Percentiles rank a stretch among this genome's conserved stretches.
Evolutionary conservation across 2,329 filamentous ascomycete genomes (phyloP).

Genomic region (Aspergillus luchuensis): DNA sequence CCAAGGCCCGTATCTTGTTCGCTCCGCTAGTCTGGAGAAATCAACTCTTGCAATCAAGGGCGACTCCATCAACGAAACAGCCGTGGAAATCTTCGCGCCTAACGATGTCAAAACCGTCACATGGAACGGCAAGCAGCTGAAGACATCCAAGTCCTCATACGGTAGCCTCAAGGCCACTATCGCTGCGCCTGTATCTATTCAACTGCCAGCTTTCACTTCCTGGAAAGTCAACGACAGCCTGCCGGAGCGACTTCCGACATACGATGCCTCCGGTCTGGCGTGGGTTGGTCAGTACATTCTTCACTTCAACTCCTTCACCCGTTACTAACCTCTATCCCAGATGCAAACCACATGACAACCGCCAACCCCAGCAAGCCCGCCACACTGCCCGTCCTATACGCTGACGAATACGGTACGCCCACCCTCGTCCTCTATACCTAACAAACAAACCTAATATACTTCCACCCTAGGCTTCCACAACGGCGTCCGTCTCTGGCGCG

Average conservation of each 20-base stretch:
- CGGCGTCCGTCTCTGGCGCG: slow-evolving; percentile 50
- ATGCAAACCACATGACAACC: slow-evolving; percentile 46
- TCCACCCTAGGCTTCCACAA: slow-evolving; percentile 41
- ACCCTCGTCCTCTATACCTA: background rate
- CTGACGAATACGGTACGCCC: slow-evolving; percentile 46
- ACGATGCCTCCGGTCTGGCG: slow-evolving; percentile 46
- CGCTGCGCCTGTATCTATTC: slow-evolving; percentile 28
- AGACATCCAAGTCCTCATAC: slow-evolving; percentile 38
- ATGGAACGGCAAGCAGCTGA: slow-evolving; percentile 53
- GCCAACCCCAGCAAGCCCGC: slow-evolving; percentile 45
- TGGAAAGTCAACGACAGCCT: slow-evolving; percentile 50
- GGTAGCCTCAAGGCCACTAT: slow-evolving; percentile 44
- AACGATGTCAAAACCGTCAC: slow-evolving; percentile 48
- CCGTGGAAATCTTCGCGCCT: slow-evolving; percentile 53
- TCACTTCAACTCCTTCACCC: no score
- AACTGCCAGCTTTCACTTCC: slow-evolving; percentile 34
- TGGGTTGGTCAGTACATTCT: slow-evolving; percentile 34
- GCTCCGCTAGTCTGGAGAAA: slow-evolving; percentile 44
- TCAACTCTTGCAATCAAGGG: slow-evolving; percentile 48
- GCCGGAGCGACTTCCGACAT: slow-evolving; percentile 43
- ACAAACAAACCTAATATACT: background rate
- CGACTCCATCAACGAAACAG: slow-evolving; percentile 47
- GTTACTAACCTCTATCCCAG: slow-evolving; percentile 18
- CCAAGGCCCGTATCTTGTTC: slow-evolving; percentile 56
- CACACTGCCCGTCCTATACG: slow-evolving; percentile 50